Evolutionary conservation across 257 asterid genomes (phyloP), one percentile per base, ranked within the genome.

Genomic region (Eustoma russellianum): DNA sequence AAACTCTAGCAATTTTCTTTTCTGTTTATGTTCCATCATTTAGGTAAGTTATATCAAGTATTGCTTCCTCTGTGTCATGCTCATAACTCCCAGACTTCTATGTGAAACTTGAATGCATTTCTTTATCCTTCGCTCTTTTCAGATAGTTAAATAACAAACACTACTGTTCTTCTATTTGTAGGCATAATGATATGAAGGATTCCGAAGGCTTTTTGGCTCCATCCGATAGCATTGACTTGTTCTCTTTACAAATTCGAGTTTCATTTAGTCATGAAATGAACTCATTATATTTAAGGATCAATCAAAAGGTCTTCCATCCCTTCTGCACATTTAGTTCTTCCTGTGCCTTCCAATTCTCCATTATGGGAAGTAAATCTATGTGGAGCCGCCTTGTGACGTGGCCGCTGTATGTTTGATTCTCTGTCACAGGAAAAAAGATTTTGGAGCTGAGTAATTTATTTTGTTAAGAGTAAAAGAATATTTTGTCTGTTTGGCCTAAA

Each of bases 231-330:
- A 55, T 49, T 66, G 73, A 74, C 70, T 63, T 77, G 59, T 80
- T 86, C 78, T 72, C 82, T 57, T 64, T 79, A 66, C 79, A 76
- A 60, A 77, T 80, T 63, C 64, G 79, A 60, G 81, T 82, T 66
- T 59, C 72, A 51, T 75, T 58, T 65, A 52, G 52, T 60, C 67
- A 49, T 57, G 69, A 71, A 65, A 64, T 74, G 50, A 66, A 74
- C 48, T 71, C 74, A 44, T 62, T 83, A 70, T 61, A 69, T 66
- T 69, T 86, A 62, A 86, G 73, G 78, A 86, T 86, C 65, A 70
- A 69, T 64, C 74, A 70, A 66, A 77, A 80, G 90, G 95, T 86
- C 53, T 38, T 44, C 4, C 13, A 18, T 33, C 30, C 44, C 17
- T 24, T 24, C 3, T 1, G 3, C 30, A 50, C 49, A 17, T 34